These are phyloP conservation scores for Monilinia fructigena DNA, from an alignment of 2,329 filamentous ascomycete genomes.

Conservation along the genomic window DNA sequence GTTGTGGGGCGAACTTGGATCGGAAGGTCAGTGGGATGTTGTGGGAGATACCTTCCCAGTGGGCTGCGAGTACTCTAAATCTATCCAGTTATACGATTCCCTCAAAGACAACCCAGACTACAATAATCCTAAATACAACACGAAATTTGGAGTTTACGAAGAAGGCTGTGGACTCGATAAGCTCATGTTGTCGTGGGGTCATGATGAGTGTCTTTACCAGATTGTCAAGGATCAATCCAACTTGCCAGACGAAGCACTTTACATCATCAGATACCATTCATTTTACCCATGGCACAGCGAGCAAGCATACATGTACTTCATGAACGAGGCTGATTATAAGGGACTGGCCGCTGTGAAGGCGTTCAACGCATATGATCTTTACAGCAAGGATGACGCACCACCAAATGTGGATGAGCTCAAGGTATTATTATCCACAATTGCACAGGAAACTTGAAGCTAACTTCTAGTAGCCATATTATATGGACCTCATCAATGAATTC, in stretches of 20 bases:
- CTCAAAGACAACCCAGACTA: constrained; percentile 76
- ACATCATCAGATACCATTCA: constrained; percentile 89
- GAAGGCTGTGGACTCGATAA: constrained; percentile 80
- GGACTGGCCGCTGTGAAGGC: constrained; percentile 80
- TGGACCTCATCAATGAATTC: constrained; percentile 72
- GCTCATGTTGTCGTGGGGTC: constrained; percentile 86
- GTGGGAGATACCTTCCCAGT: constrained; percentile 85
- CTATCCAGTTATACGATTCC: constrained; percentile 78
- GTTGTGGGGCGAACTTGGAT: constrained; percentile 76
- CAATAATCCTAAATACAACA: constrained; percentile 68
- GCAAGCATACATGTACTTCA: constrained; percentile 77
- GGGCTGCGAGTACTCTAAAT: constrained; percentile 70
- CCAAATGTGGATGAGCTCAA: constrained; percentile 76
- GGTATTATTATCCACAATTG: constrained; percentile 43
- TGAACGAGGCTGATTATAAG: constrained; percentile 75
- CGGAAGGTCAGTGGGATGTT: constrained; percentile 89
- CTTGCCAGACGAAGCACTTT: constrained; percentile 77
- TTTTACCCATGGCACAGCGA: constrained; percentile 91
- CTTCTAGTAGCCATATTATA: constrained; percentile 61
- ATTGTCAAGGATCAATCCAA: constrained; percentile 79
- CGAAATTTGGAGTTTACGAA: constrained; percentile 76
- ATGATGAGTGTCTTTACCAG: constrained; percentile 85
- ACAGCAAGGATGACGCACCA: constrained; percentile 84
- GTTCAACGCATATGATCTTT: constrained; percentile 89
- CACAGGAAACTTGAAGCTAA: constrained; percentile 22